phyloP scores from a whole-genome alignment of 306 rosid species.

The Acmispon strigosus region DNA sequence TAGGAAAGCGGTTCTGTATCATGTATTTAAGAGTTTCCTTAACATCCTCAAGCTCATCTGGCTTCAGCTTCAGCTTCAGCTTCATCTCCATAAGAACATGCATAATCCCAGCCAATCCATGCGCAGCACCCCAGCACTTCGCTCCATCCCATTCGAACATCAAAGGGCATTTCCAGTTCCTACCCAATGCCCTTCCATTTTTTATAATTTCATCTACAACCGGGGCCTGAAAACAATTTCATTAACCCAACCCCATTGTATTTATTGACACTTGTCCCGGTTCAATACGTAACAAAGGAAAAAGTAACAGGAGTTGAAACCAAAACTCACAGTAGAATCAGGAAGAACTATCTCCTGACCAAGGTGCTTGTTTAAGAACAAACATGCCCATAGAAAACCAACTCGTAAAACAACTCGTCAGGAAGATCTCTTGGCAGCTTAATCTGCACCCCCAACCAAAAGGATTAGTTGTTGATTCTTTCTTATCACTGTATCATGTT shows the following conservation, averaged over 20 bases:
- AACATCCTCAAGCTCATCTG: conserved; percentile 62
- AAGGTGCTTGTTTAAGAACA: conserved; percentile 57
- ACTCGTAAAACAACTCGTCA: conserved; percentile 67
- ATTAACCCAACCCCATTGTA: neutral
- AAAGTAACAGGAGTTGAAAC: neutral
- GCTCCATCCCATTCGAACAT: conserved; percentile 79
- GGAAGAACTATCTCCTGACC: conserved; percentile 53
- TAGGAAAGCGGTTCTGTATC: conserved; percentile 42
- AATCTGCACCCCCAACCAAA: conserved; percentile 41
- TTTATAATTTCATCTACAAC: conserved; percentile 49
- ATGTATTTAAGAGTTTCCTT: conserved; percentile 62
- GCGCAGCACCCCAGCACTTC: conserved; percentile 83
- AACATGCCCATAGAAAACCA: conserved; percentile 75
- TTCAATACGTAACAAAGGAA: conserved; percentile 1
- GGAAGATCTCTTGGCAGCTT: conserved; percentile 55
- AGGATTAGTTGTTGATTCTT: neutral
- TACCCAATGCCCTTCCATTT: conserved; percentile 57
- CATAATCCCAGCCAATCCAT: conserved; percentile 79
- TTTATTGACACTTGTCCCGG: neutral
- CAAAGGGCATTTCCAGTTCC: conserved; percentile 47
- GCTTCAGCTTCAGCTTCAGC: too few species aligned
- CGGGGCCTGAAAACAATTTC: conserved; percentile 25
- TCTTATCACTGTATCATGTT: too few species aligned
- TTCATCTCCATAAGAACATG: conserved; percentile 70
- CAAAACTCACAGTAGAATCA: conserved; percentile 41